Percentiles rank a stretch among this genome's conserved stretches.
Evolutionary conservation across 2,329 filamentous ascomycete species (phyloP).

Genomic region (Sordariomycetes sp.): DNA sequence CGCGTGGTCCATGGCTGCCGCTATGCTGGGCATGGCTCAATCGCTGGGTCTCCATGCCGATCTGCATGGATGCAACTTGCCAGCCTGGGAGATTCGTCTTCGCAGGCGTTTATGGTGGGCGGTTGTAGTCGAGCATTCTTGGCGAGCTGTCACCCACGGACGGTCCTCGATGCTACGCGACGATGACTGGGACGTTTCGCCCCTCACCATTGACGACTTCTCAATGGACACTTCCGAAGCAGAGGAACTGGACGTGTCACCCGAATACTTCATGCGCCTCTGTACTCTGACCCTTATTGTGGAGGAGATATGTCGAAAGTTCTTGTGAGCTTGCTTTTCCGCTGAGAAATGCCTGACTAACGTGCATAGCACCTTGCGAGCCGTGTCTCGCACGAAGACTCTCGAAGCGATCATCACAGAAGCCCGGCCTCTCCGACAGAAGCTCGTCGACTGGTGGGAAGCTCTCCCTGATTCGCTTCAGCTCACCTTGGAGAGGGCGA

Average conservation of each 20-base stretch:
- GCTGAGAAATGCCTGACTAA: too few species aligned
- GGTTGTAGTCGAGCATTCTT: constrained; percentile 9
- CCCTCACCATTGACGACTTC: constrained; percentile 6
- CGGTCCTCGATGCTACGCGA: constrained; percentile 8
- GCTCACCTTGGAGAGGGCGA: constrained; percentile 2
- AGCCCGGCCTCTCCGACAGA: constrained; percentile 5
- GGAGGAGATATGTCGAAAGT: constrained; percentile 6
- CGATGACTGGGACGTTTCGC: constrained; percentile 10
- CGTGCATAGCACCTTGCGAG: constrained; percentile 8
- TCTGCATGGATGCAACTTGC: constrained; percentile 8
- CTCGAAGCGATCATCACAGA: constrained; percentile 3
- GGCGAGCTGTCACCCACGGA: constrained; percentile 11
- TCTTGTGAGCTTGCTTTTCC: constrained; percentile 6
- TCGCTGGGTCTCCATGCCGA: constrained; percentile 9
- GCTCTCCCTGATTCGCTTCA: constrained; percentile 6
- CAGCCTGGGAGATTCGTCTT: constrained; percentile 7
- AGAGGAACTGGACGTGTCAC: neutral
- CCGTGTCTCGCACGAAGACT: constrained; percentile 7
- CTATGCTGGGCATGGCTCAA: constrained; percentile 8
- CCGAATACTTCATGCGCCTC: constrained; percentile 7
- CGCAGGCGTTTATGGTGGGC: constrained; percentile 10
- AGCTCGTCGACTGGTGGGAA: constrained; percentile 7
- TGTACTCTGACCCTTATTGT: constrained; percentile 8
- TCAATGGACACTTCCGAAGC: neutral
- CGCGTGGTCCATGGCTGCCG: constrained; percentile 7